Evolutionary conservation across 208 protist genomes (phyloP), one percentile per base, ranked within the genome.

Genomic region (Crithidia thermophila): DNA sequence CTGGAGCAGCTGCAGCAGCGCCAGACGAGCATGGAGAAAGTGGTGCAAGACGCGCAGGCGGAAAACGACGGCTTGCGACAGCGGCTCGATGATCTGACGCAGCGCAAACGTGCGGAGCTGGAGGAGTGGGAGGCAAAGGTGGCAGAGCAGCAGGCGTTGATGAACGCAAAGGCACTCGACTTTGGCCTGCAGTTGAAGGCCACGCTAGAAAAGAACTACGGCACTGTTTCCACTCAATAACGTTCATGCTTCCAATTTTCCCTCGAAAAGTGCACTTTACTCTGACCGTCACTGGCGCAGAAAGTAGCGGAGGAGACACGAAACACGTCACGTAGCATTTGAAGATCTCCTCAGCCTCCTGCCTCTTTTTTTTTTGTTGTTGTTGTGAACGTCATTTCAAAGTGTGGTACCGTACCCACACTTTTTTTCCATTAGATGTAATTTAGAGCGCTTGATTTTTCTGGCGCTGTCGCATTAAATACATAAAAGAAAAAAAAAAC

Each of bases 181-280:
- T 98, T 95, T 63, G 94, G 91, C 39, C 67, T 96, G 36, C 88
- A 93, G 81, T 82, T 98, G 31, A 95, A 95, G 49, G 87, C 97
- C 28, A 66, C 66, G 5, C 47, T 79, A 10, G 73, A 42, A 1
- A 57, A 47, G 5, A 37, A 47, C 23, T 74, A 67, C 42, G 18
- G 39, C 30, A 28, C 31, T n/a, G n/a, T 33, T 39, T 28, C 30
- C 51, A 47, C 37, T 51, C 16, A 40, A 16, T 65, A 36, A 59
- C 42, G 30, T 40, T 62, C 20, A 63, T 23, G 59, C 46, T 21
- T 50, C 36, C 20, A 43, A 47, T 63, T 57, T 49, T 57, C 43
- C 46, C 27, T 46, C n/a, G n/a, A n/a, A n/a, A n/a, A n/a, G n/a
- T n/a, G n/a, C n/a, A n/a, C n/a, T n/a, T n/a, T n/a, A n/a, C n/a